These are phyloP conservation scores for Parafenestella ontariensis DNA, from an alignment of 2,329 filamentous ascomycete genomes.

Conservation along the genomic window DNA sequence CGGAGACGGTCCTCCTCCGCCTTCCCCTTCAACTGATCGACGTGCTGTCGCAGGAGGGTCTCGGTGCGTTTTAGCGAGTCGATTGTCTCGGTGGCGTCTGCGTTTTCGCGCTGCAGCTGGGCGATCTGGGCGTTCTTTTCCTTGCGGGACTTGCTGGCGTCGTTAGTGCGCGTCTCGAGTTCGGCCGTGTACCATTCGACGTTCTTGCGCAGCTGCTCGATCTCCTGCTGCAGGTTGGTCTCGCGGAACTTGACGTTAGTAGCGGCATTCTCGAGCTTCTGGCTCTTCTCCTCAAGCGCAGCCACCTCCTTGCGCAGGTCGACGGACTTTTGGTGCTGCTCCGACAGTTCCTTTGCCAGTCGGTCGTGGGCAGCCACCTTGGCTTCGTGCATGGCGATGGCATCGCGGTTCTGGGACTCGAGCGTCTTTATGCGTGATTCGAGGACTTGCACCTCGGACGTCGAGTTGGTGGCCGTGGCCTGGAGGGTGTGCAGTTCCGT, in stretches of 20 bases:
- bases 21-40: conserved; percentile 85
- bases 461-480: conserved; percentile 73
- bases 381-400: conserved; percentile 84
- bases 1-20: conserved; percentile 82
- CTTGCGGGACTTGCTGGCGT: conserved; percentile 89
- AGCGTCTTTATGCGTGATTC: conserved; percentile 84
- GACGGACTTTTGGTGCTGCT: conserved; percentile 87
- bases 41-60: conserved; percentile 76
- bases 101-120: conserved; percentile 85
- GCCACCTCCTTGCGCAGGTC: conserved; percentile 84
- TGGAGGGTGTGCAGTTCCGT: conserved; percentile 82
- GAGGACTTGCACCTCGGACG: conserved; percentile 76
- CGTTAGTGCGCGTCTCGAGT: conserved; percentile 85
- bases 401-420: conserved; percentile 91
- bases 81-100: conserved; percentile 79
- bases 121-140: conserved; percentile 91
- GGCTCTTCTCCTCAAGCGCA: conserved; percentile 80
- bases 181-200: conserved; percentile 94
- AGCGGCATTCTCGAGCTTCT: conserved; percentile 79
- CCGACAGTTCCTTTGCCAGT: conserved; percentile 83
- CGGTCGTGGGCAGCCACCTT: conserved; percentile 88
- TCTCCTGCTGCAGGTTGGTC: conserved; percentile 86
- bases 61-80: conserved; percentile 82
- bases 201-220: conserved; percentile 86
- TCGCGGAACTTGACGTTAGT: conserved; percentile 88